Percentiles rank a stretch among this genome's conserved stretches.
Evolutionary conservation across 305 asterid species (phyloP).

Genomic region (Coffea humblotiana): DNA sequence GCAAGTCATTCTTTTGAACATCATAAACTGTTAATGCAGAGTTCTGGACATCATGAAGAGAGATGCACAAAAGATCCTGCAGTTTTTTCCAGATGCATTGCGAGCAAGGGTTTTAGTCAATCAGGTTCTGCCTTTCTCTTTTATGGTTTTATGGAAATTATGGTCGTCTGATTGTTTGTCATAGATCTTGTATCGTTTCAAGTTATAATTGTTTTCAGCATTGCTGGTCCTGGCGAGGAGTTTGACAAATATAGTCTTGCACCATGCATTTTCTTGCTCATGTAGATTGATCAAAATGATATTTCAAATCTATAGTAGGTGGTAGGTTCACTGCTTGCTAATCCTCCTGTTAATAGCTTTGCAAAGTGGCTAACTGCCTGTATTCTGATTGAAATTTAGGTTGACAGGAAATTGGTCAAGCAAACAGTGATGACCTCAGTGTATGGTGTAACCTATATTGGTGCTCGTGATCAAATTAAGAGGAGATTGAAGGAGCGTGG

Average conservation of each 20-base stretch:
- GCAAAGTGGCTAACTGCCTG: slow-evolving; percentile 1
- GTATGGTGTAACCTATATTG: slow-evolving; percentile 38
- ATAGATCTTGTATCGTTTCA: not conserved
- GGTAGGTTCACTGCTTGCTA: slow-evolving; percentile 2
- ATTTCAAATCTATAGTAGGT: not conserved
- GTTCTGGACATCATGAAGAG: slow-evolving; percentile 85
- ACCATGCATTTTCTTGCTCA: not conserved
- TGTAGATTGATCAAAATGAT: not conserved
- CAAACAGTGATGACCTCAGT: slow-evolving; percentile 42
- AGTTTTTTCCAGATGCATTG: slow-evolving; percentile 65
- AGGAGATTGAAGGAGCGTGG: slow-evolving; percentile 37
- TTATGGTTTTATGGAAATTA: not conserved
- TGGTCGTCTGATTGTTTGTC: slow-evolving; percentile 3
- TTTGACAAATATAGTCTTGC: not conserved
- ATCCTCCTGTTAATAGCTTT: not conserved
- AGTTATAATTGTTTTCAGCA: not conserved
- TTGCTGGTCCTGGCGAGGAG: not conserved
- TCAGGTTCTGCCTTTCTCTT: slow-evolving; percentile 50
- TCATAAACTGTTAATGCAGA: slow-evolving; percentile 39
- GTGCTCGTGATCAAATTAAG: slow-evolving; percentile 38
- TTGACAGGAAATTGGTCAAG: slow-evolving; percentile 37
- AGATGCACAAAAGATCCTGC: slow-evolving; percentile 87
- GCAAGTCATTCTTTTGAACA: not conserved
- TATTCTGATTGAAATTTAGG: slow-evolving; percentile 21
- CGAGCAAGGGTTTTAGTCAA: slow-evolving; percentile 66